Base-by-base conservation (phyloP, 202 grass and related monocot genomes). In the Setaria viridis region DNA sequence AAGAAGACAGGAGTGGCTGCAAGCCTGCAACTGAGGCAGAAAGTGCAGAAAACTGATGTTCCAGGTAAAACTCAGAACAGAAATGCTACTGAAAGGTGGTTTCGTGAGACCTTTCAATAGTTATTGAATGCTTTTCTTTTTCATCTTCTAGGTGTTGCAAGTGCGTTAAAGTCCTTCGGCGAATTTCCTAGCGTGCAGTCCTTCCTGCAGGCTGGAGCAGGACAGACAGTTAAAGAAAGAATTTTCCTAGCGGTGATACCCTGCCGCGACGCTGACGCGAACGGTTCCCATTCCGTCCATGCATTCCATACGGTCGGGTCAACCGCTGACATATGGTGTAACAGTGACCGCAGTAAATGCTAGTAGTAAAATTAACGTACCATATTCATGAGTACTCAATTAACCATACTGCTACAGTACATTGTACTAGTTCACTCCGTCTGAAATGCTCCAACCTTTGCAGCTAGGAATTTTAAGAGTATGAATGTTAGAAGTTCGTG, bases 221-320 rank as follows among this genome's bases (percentile, higher is more conserved):
- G 73, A 58, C 33, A 53, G 17, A 57, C 32, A 25, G 60, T 63
- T 30, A 29, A 29, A 10, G 15, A 11, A 74, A 63, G 76, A 65
- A 79, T n/a, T 65, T 54, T 67, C 46, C 62, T 47, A 32, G 56
- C 13, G 49, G 11, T 41, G 34, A 13, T 14, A 42, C 70, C 34
- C 70, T 74, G 64, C 12, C 0, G n/a, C 21, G 37, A 43, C 49
- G 39, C 19, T 32, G 42, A 49, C 76, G 46, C 59, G 4, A 80
- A 34, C n/a, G 29, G 8, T 21, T 25, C 72, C 45, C 19, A 39
- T 0, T 49, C 42, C 35, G 32, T 12, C 19, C 42, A 39, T 62
- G 37, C 78, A 10, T 46, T 46, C 43, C 7, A 37, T 9, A 9
- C 43, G 62, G 50, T 75, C 50, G 63, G 50, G 79, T 87, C 79